Percentiles rank a stretch among this genome's conserved stretches.
Conservation (phyloP, 805 yeast species). For the Starmera dryadoides region DNA sequence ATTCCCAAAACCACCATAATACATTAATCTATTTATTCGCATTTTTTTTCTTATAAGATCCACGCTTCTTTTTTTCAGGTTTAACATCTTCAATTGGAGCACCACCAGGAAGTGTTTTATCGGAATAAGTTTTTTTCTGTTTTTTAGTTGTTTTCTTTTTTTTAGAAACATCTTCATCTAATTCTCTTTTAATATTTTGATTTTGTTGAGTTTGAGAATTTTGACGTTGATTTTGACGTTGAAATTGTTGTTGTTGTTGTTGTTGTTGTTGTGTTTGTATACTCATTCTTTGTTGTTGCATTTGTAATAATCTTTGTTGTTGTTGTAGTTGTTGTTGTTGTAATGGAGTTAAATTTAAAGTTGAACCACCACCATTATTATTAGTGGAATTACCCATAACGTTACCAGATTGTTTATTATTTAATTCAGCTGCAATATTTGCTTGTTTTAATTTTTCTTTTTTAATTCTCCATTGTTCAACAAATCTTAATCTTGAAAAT, state of each 20-base stretch:
- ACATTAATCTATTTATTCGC: no score
- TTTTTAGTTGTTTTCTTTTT: slow-evolving; percentile 13
- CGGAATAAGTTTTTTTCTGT: slow-evolving; percentile 9
- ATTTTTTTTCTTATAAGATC: slow-evolving; percentile 20
- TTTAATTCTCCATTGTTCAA: slow-evolving; percentile 77
- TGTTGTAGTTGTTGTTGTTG: slow-evolving; percentile 23
- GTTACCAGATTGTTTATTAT: slow-evolving; percentile 10
- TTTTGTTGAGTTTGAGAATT: slow-evolving; percentile 6
- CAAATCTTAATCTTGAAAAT: slow-evolving; percentile 80
- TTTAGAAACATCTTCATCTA: slow-evolving; percentile 14
- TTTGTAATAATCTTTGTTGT: slow-evolving; percentile 23
- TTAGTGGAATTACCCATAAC: slow-evolving; percentile 12
- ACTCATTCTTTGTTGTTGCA: slow-evolving; percentile 15
- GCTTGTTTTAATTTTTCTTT: slow-evolving; percentile 46
- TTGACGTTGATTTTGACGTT: no score
- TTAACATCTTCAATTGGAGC: neutral
- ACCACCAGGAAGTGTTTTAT: slow-evolving; percentile 20
- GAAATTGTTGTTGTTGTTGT: slow-evolving; percentile 20
- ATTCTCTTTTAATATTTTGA: slow-evolving; percentile 1
- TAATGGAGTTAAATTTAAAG: slow-evolving; percentile 22
- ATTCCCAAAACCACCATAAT: no score
- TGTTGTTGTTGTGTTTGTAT: slow-evolving; percentile 13
- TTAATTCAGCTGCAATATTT: slow-evolving; percentile 22
- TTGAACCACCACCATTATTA: slow-evolving; percentile 10
- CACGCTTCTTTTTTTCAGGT: slow-evolving; percentile 19